Evolutionary conservation across 2,329 filamentous ascomycete genomes (phyloP).

Genomic region (Aureobasidium pullulans): DNA sequence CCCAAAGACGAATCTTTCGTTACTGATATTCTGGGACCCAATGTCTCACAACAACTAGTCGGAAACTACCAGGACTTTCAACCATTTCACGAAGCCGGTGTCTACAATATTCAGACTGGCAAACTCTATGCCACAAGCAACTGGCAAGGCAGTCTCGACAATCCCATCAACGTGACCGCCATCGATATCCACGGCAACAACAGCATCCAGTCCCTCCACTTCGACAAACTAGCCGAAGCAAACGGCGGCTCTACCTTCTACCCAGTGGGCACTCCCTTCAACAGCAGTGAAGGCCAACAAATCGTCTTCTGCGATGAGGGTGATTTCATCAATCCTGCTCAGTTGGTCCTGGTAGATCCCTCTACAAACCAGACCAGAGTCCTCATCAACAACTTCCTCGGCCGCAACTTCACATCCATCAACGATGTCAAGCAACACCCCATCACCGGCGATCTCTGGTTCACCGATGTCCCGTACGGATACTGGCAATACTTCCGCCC

Average conservation of each 20-base stretch:
- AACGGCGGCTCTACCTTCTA: constrained; percentile 28
- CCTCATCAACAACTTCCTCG: constrained; percentile 41
- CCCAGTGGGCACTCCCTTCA: constrained; percentile 23
- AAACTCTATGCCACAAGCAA: constrained; percentile 38
- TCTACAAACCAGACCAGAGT: constrained; percentile 34
- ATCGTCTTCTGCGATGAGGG: constrained; percentile 29
- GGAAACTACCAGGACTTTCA: constrained; percentile 19
- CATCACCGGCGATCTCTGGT: constrained; percentile 39
- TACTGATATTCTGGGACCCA: constrained; percentile 25
- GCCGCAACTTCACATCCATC: constrained; percentile 38
- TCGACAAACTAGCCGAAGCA: constrained; percentile 22
- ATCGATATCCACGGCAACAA: constrained; percentile 24
- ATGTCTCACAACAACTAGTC: constrained; percentile 24
- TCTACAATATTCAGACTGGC: constrained; percentile 28
- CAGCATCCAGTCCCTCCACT: constrained; percentile 24
- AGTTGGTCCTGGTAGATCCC: constrained; percentile 31
- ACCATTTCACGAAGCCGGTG: constrained; percentile 35
- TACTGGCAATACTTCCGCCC: constrained; percentile 33
- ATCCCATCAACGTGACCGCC: constrained; percentile 31
- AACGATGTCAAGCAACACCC: constrained; percentile 38
- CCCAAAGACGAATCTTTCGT: constrained; percentile 25
- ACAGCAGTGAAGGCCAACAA: constrained; percentile 25
- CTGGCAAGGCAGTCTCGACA: constrained; percentile 24
- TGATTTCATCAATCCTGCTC: constrained; percentile 20
- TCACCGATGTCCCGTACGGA: constrained; percentile 39